Conservation (phyloP, 2,329 filamentous ascomycete species). For the Paraphoma chrysanthemicola region DNA sequence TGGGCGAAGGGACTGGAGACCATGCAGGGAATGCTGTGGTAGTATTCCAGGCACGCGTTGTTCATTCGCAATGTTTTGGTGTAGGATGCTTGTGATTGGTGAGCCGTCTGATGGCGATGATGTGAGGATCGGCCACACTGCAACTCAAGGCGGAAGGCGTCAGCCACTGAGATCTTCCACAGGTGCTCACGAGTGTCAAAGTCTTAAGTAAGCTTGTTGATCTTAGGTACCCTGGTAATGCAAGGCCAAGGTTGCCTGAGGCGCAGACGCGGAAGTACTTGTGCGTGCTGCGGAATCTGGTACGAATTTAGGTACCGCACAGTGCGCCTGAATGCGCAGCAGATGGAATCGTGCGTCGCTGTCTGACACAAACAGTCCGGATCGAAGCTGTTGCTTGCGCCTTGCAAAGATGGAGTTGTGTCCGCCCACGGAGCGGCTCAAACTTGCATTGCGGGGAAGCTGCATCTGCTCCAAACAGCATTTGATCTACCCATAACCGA, state of each 20-base stretch:
- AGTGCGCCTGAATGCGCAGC: not conserved
- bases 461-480: not conserved
- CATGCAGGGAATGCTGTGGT: conserved; percentile 23
- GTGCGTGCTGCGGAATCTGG: not conserved
- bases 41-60: conserved; percentile 36
- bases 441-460: not conserved
- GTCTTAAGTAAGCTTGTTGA: not conserved
- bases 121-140: conserved; percentile 33
- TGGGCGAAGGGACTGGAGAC: conserved; percentile 4
- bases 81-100: conserved; percentile 7
- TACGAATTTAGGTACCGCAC: not conserved
- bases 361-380: too few species aligned
- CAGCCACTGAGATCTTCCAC: conserved; percentile 16
- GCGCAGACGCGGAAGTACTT: not conserved
- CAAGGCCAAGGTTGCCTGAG: not conserved
- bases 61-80: conserved; percentile 31
- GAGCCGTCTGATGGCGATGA: conserved; percentile 23
- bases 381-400: not conserved
- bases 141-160: conserved; percentile 25
- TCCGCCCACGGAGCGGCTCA: not conserved
- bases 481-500: not conserved
- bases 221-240: not conserved
- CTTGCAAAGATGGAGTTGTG: not conserved
- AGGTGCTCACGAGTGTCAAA: not conserved
- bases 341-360: not conserved